Base-by-base conservation (phyloP, 768 basidiomycete species). In the Calvatia gigantea region DNA sequence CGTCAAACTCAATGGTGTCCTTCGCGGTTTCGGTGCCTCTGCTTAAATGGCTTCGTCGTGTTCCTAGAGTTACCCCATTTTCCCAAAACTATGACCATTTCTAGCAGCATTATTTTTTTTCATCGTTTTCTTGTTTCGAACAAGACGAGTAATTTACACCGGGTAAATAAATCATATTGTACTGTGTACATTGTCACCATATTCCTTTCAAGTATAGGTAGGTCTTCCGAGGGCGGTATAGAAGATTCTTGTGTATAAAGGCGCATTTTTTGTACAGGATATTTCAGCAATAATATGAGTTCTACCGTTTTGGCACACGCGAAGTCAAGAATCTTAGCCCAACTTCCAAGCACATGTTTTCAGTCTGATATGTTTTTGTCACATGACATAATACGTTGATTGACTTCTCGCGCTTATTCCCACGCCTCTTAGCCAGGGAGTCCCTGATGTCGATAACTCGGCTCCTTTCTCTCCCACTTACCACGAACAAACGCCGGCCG, bases 1-100 rank as follows among this genome's bases (percentile, higher is more conserved):
- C n/a, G 77, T 85, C 17, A 98, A 98, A 67, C 79, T 95, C 27
- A 80, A 85, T 58, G 90, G 89, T 63, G 88, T 89, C 42, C 70
- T 91, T 45, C 75, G 79, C 39, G 79, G 83, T 25, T 91, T 91
- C 60, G 78, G 79, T 42, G 73, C 64, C 9, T 60, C 68, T 32
- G 12, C n/a, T 21, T 52, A 33, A 52, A 43, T 38, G 48, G 33
- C n/a, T 37, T 37, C 11, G 35, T 37, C n/a, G 35, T 37, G 35
- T 12, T 4, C n/a, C 4, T 37, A 3, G 8, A 37, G n/a, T n/a
- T 31, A 29, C 32, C n/a, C 38, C 4, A 41, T n/a, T 41, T 41
- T 41, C 7, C 38, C 21, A 41, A 6, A 41, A 41, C n/a, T n/a
- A n/a, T n/a, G n/a, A n/a, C n/a, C n/a, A n/a, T n/a, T n/a, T n/a